phyloP scores from a whole-genome alignment of 2,329 filamentous ascomycete genomes.

The Ambrosiella xylebori region DNA sequence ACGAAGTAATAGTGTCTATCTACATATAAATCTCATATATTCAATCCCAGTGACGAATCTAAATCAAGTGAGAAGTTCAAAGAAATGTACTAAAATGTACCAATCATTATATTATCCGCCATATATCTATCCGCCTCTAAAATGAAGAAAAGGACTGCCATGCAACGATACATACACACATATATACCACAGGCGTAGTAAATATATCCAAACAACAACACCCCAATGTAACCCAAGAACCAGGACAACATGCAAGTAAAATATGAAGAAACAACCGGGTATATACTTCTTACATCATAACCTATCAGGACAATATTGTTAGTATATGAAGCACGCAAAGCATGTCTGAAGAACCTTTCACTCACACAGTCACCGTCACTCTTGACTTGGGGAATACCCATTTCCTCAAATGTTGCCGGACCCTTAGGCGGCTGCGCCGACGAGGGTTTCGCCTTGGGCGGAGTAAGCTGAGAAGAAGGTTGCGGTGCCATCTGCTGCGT shows the following conservation, averaged over 20 bases:
- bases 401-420: conserved; percentile 92
- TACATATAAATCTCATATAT: too few species aligned
- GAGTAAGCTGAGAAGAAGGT: conserved; percentile 20
- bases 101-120: too few species aligned
- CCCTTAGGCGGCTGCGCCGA: conserved; percentile 46
- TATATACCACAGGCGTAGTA: too few species aligned
- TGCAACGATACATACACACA: too few species aligned
- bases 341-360: conserved; percentile 14
- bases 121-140: too few species aligned
- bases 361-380: conserved; percentile 82
- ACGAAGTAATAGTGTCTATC: too few species aligned
- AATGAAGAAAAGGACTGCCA: too few species aligned
- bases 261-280: background rate
- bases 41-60: too few species aligned
- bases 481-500: conserved; percentile 16
- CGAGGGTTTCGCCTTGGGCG: conserved; percentile 22
- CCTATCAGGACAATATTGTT: conserved; percentile 3
- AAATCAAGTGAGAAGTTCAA: too few species aligned
- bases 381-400: conserved; percentile 79
- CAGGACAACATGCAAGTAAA: background rate
- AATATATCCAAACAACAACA: background rate
- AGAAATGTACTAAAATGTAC: too few species aligned
- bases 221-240: background rate
- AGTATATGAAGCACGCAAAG: background rate
- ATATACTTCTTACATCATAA: conserved; percentile 9